These are phyloP conservation scores for Chrysoporthe deuterocubensis DNA, from an alignment of 2,329 filamentous ascomycete genomes.

Conservation along the genomic window DNA sequence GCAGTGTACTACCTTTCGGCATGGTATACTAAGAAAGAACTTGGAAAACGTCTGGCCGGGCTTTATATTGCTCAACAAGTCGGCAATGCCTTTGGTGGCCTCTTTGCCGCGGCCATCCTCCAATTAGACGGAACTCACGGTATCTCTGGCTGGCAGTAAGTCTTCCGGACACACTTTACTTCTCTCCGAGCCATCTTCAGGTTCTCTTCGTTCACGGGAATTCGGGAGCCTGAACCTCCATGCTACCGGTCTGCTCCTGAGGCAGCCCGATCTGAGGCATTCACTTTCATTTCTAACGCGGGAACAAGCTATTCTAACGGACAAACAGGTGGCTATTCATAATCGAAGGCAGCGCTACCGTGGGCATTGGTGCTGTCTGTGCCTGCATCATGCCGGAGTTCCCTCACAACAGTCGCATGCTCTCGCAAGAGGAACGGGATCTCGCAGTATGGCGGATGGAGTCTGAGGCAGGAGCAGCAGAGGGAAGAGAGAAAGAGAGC, in stretches of 20 bases:
- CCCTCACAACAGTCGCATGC: slow-evolving; percentile 44
- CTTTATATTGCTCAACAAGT: slow-evolving; percentile 43
- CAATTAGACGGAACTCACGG: slow-evolving; percentile 50
- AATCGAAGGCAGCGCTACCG: slow-evolving; percentile 48
- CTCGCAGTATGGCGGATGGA: slow-evolving; percentile 41
- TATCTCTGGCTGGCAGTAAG: slow-evolving; percentile 53
- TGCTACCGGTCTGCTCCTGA: background rate
- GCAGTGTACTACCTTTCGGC: slow-evolving; percentile 46
- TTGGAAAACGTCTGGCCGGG: slow-evolving; percentile 42
- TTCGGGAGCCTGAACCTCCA: no score
- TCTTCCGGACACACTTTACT: background rate
- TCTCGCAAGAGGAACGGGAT: slow-evolving; percentile 36
- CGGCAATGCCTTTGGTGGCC: slow-evolving; percentile 52
- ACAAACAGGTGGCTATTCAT: slow-evolving; percentile 52
- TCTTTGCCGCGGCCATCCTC: slow-evolving; percentile 54
- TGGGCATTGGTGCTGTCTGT: slow-evolving; percentile 42
- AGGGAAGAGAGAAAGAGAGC: slow-evolving; percentile 41
- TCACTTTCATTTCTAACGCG: background rate
- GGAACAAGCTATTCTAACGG: background rate
- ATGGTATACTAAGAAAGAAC: slow-evolving; percentile 46
- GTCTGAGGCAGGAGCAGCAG: slow-evolving; percentile 44
- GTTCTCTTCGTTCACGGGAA: no score
- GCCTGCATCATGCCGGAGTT: slow-evolving; percentile 44
- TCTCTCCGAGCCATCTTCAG: no score
- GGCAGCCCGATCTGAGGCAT: background rate